Evolutionary conservation across 352 stramenopile species (phyloP), one percentile per base, ranked within the genome.

Genomic region (Saprolegnia parasitica): DNA sequence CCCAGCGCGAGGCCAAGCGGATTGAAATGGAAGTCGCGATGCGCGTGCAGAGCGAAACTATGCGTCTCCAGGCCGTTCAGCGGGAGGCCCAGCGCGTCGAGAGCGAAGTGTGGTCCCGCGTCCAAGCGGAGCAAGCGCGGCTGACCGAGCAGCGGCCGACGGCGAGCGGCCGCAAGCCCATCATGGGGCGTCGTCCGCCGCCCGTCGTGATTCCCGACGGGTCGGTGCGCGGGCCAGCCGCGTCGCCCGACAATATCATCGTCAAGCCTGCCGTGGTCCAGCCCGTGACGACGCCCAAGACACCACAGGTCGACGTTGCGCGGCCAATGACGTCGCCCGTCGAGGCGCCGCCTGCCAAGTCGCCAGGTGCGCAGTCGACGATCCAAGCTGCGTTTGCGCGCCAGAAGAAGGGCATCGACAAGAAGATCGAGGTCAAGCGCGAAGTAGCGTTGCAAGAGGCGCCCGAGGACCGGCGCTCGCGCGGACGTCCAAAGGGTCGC

Each of bases 401-500:
- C 8, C 39, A 46, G 39, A 46, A 46, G 39, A 46, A 46, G 39
- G 8, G 39, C 39, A 8, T 16, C 8, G 39, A 46, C 39, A 15
- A 8, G 39, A 8, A 15, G 15, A 8, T 46, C 39, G 39, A 46
- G 39, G 39, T 46, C 39, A 46, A 46, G 39, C 8, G 8, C 39
- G 39, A 46, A 46, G 8, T 15, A 46, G 39, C 39, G 8, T 46
- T 15, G 39, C 8, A 8, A 16, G 52, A 8, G 52, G 32, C 23
- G 50, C 49, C 35, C 11, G n/a, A n/a, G n/a, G 49, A 70, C 15
- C 63, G 63, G n/a, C 63, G 50, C 21, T 23, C 32, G 40, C 63
- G 63, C 32, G 21, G 47, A 47, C 45, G 32, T 10, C 60, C 16
- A 5, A 24, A 29, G 8, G 16, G 9, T 23, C 16, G 21, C 21